A percentile compares a stretch with the other conserved stretches of the same genome.
Conservation (phyloP, 148 eudicot species). For the Dysphania ambrosioides region DNA sequence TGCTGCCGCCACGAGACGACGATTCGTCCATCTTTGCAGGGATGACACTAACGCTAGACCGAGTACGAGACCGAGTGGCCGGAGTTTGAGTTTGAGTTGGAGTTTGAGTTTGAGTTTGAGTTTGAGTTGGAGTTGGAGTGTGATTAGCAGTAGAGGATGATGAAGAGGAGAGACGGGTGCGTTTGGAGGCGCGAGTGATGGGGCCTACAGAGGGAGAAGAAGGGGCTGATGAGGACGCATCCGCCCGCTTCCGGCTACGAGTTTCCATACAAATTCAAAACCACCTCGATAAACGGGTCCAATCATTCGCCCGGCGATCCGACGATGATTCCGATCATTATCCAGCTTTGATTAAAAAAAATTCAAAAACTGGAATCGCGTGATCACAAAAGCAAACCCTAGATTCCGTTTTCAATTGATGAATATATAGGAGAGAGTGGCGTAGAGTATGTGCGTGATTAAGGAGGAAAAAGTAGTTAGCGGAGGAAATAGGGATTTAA, state of each 20-base stretch:
- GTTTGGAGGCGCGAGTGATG: conserved; percentile 56
- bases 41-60: conserved; percentile 13
- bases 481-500: too few species aligned
- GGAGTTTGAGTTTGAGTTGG: too few species aligned
- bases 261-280: conserved; percentile 90
- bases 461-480: neutral
- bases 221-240: conserved; percentile 90
- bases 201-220: conserved; percentile 63
- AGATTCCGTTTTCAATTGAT: conserved; percentile 24
- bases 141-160: conserved; percentile 26
- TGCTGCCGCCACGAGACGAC: conserved; percentile 56
- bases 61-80: conserved; percentile 54
- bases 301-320: conserved; percentile 49
- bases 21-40: conserved; percentile 57
- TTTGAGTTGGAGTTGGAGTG: too few species aligned
- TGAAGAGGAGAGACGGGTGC: conserved; percentile 48
- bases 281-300: conserved; percentile 40
- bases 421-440: too few species aligned
- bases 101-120: too few species aligned
- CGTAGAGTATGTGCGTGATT: conserved; percentile 15
- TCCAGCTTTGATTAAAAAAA: conserved; percentile 9
- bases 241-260: conserved; percentile 99
- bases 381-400: conserved; percentile 18
- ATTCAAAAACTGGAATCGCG: conserved; percentile 23
- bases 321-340: conserved; percentile 19